Conservation (phyloP, 2,329 filamentous ascomycete genomes). For the Hymenoscyphus repandus region DNA sequence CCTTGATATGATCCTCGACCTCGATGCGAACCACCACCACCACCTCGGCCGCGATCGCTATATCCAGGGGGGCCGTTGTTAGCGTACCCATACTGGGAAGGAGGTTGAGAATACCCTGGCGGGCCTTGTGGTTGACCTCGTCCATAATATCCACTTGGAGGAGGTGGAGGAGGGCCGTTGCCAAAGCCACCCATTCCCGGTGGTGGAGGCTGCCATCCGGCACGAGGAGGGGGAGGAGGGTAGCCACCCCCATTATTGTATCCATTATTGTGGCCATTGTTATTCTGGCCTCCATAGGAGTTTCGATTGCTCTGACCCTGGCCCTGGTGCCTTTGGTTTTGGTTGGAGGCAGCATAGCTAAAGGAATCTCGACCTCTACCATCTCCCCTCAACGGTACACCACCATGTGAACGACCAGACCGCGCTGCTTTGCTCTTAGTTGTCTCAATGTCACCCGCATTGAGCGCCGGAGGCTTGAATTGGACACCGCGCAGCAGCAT, state of each 20-base stretch:
- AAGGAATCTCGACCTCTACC: constrained; percentile 44
- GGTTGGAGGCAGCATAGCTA: constrained; percentile 43
- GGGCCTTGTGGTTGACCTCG: constrained; percentile 17
- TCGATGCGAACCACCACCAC: constrained; percentile 11
- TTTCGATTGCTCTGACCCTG: constrained; percentile 16
- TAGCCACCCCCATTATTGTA: not conserved
- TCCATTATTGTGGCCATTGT: constrained; percentile 15
- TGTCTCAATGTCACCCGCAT: constrained; percentile 68
- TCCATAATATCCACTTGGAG: constrained; percentile 29
- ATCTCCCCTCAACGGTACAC: constrained; percentile 52
- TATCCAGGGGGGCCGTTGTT: constrained; percentile 16
- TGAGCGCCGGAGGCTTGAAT: constrained; percentile 66
- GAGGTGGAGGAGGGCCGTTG: constrained; percentile 42
- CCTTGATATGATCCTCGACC: constrained; percentile 2
- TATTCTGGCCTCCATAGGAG: not conserved
- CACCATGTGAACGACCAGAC: constrained; percentile 65
- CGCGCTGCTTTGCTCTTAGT: constrained; percentile 61
- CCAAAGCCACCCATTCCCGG: constrained; percentile 41
- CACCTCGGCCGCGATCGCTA: constrained; percentile 6
- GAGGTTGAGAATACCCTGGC: constrained; percentile 19
- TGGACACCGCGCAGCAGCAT: constrained; percentile 85
- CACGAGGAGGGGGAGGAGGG: constrained; percentile 21
- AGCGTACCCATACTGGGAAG: constrained; percentile 11
- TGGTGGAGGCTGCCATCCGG: constrained; percentile 40
- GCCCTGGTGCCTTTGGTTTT: constrained; percentile 13